Evolutionary conservation across 208 protist genomes (phyloP).

Genomic region (Trypanosoma boissoni): DNA sequence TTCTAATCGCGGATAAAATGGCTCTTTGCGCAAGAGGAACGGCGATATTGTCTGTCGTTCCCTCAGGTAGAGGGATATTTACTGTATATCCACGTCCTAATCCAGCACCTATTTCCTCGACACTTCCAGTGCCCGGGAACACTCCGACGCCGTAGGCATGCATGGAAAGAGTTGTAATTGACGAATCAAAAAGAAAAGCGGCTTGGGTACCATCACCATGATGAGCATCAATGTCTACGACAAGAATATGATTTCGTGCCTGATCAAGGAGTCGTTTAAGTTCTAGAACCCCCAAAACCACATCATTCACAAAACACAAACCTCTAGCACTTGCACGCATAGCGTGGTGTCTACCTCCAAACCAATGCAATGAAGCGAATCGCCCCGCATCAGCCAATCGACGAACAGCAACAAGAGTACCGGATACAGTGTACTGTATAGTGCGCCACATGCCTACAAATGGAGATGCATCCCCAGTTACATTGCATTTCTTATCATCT

Average conservation of each 20-base stretch:
- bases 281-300: conserved; percentile 97
- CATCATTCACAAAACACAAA: conserved; percentile 99
- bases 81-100: conserved; percentile 80
- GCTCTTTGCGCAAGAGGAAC: conserved; percentile 64
- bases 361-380: conserved; percentile 96
- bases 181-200: conserved; percentile 96
- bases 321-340: conserved; percentile 83
- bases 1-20: conserved; percentile 74
- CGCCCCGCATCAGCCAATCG: conserved; percentile 26
- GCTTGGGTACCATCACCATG: conserved; percentile 98
- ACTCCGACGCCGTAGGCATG: conserved; percentile 95
- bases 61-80: conserved; percentile 91
- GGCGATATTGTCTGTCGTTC: conserved; percentile 87
- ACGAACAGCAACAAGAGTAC: conserved; percentile 40
- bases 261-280: conserved; percentile 79
- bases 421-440: conserved; percentile 34
- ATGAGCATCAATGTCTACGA: conserved; percentile 98
- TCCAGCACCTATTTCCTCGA: conserved; percentile 84
- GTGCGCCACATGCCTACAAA: conserved; percentile 51
- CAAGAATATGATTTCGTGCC: conserved; percentile 87
- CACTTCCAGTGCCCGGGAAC: conserved; percentile 92
- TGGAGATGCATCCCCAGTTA: conserved; percentile 30
- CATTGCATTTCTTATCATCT: conserved; percentile 29
- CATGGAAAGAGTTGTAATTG: conserved; percentile 97
- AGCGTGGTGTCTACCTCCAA: conserved; percentile 95